Base-by-base conservation (phyloP, 2,329 filamentous ascomycete species). In the Coniochaeta pulveracea region DNA sequence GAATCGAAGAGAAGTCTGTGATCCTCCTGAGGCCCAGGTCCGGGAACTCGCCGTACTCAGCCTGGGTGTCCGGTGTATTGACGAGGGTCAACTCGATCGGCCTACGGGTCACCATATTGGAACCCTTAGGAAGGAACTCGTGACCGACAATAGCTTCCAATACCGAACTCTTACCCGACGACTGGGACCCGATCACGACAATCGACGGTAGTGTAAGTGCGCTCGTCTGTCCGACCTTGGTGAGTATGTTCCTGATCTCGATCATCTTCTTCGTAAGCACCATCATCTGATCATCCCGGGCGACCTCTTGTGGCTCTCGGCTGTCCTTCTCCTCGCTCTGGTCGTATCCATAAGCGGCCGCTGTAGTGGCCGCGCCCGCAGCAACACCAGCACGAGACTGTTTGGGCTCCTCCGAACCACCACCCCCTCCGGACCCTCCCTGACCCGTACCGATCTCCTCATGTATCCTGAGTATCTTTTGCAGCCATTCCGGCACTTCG, bases 181-280 rank as follows among this genome's bases (percentile, higher is more conserved):
- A 98, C 54, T 98, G 91, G 3, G 91, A 98, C 16, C 91, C 91
- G 46, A 98, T 95, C 23, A 98, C 91, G n/a, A 98, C 91, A 37
- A 98, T 98, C 0, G 93, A 96, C 0, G 91, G 91, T 15, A 98
- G 63, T 1, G 83, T 89, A 41, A 98, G 64, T 3, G 84, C 76
- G 43, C 81, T 85, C 1, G 88, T 93, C 61, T 98, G 89, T 21
- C 88, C 93, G 29, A 98, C 83, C 17, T 80, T 85, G 50, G 93
- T 83, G 16, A 98, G 67, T 36, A 98, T 85, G 44, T 80, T 88
- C 44, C 93, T 72, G 37, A 98, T 96, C 63, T 98, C 91, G 49
- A 98, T 98, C 91, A 98, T 98, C 62, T 96, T 96, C 63, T 91
- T 89, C 2, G 93, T 98, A 49, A 98, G 65, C 45, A 95, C 69